A percentile compares a stretch with the other conserved stretches of the same genome.
Conservation (phyloP, 2,329 filamentous ascomycete genomes). For the Colletotrichum sp. region DNA sequence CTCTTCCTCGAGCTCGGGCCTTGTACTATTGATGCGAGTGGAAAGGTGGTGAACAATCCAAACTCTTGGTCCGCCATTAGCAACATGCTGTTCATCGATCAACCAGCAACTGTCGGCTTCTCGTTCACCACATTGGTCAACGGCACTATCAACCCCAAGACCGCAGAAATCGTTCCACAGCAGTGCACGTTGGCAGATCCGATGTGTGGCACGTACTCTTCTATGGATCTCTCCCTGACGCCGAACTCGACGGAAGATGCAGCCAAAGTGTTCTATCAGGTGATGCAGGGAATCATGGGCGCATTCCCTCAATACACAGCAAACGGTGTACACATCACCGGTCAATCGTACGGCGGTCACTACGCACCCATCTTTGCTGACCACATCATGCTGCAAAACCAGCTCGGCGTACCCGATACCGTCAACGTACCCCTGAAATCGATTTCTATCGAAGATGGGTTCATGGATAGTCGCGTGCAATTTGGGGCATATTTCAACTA, state of each 20-base stretch:
- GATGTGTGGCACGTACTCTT: conserved; percentile 3
- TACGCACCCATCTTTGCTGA: conserved; percentile 7
- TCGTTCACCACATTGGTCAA: conserved; percentile 1
- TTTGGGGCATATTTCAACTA: conserved; percentile 13
- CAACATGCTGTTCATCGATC: conserved; percentile 6
- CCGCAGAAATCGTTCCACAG: neutral
- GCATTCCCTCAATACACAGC: neutral
- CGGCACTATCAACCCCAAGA: neutral
- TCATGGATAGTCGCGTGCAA: conserved; percentile 9
- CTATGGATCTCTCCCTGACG: conserved; percentile 1
- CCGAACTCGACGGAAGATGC: neutral
- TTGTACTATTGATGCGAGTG: neutral
- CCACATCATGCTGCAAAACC: neutral
- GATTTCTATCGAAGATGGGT: conserved; percentile 8
- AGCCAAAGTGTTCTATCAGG: neutral
- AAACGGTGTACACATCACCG: neutral
- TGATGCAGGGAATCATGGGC: conserved; percentile 7
- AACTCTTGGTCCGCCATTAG: conserved; percentile 3
- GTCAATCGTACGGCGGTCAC: conserved; percentile 10
- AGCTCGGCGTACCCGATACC: neutral
- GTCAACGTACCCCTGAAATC: neutral
- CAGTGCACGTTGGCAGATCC: conserved; percentile 5
- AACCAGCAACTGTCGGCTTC: conserved; percentile 8
- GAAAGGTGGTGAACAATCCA: conserved; percentile 4
- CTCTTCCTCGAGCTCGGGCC: conserved; percentile 7